Evolutionary conservation across 768 basidiomycete genomes (phyloP).

Genomic region (Hydnomerulius pinastri): DNA sequence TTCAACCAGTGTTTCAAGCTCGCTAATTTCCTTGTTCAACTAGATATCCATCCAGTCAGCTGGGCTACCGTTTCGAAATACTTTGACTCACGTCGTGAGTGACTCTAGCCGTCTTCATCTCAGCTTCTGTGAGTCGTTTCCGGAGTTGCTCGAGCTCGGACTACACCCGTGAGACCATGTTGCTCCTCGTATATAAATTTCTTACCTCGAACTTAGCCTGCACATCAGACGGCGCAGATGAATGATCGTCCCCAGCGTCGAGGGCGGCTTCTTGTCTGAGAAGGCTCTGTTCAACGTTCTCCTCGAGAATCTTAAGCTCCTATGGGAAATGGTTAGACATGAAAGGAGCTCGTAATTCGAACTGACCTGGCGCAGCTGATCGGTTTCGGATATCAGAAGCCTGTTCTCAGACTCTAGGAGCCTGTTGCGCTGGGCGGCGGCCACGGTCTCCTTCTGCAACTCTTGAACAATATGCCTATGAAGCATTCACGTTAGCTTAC

Average conservation of each 20-base stretch:
- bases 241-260: slow-evolving; percentile 22
- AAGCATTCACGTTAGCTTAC: slow-evolving; percentile 3
- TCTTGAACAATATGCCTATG: slow-evolving; percentile 84
- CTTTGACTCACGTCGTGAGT: slow-evolving; percentile 61
- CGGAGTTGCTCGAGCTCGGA: slow-evolving; percentile 68
- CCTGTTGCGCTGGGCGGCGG: slow-evolving; percentile 62
- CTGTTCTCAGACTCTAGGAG: slow-evolving; percentile 79
- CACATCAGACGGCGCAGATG: slow-evolving; percentile 28
- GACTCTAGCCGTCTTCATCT: slow-evolving; percentile 73
- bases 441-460: slow-evolving; percentile 77
- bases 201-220: slow-evolving; percentile 56
- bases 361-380: slow-evolving; percentile 71
- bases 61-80: neutral
- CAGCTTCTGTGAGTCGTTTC: slow-evolving; percentile 66
- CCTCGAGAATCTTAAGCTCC: slow-evolving; percentile 79
- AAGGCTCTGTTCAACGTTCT: slow-evolving; percentile 66
- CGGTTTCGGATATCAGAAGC: slow-evolving; percentile 52
- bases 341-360: neutral
- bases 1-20: slow-evolving; percentile 92
- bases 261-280: slow-evolving; percentile 48
- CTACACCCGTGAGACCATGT: slow-evolving; percentile 32
- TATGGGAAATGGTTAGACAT: slow-evolving; percentile 32
- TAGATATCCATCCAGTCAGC: slow-evolving; percentile 30
- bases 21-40: slow-evolving; percentile 91
- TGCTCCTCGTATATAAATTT: neutral